These are phyloP conservation scores for Aphanocladium album DNA, from an alignment of 2,329 filamentous ascomycete genomes.

Conservation along the genomic window DNA sequence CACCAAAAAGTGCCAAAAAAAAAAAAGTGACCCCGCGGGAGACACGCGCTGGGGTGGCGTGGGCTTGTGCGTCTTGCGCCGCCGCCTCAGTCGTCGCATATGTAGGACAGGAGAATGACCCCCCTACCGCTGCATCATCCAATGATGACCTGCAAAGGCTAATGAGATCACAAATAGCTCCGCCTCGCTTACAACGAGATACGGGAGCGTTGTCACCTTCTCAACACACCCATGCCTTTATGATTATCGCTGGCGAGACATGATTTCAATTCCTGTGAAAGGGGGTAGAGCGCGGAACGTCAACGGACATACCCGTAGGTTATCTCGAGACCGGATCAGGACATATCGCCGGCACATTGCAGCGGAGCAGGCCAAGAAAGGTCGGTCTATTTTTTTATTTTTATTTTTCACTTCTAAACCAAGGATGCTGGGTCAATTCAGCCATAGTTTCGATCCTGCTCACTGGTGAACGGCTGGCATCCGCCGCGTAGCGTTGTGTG, in stretches of 20 bases:
- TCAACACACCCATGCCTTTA: neutral
- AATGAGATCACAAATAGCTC: neutral
- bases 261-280: neutral
- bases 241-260: neutral
- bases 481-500: too few relatives aligned
- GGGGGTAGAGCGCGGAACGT: too few relatives aligned
- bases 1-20: neutral
- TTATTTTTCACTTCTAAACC: too few relatives aligned
- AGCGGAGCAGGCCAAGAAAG: too few relatives aligned
- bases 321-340: too few relatives aligned
- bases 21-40: neutral
- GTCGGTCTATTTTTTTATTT: too few relatives aligned
- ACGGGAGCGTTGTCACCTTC: neutral
- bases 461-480: too few relatives aligned
- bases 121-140: neutral
- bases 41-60: neutral
- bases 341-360: too few relatives aligned
- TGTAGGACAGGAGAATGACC: neutral
- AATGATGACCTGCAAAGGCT: neutral
- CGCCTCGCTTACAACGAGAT: neutral
- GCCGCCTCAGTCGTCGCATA: conserved; percentile 1
- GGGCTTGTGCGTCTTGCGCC: conserved; percentile 4
- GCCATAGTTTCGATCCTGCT: too few relatives aligned
- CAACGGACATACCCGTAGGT: too few relatives aligned
- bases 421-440: too few relatives aligned